These are phyloP conservation scores for Tylopilus rubrobrunneus DNA, from an alignment of 768 basidiomycete genomes.

Conservation along the genomic window DNA sequence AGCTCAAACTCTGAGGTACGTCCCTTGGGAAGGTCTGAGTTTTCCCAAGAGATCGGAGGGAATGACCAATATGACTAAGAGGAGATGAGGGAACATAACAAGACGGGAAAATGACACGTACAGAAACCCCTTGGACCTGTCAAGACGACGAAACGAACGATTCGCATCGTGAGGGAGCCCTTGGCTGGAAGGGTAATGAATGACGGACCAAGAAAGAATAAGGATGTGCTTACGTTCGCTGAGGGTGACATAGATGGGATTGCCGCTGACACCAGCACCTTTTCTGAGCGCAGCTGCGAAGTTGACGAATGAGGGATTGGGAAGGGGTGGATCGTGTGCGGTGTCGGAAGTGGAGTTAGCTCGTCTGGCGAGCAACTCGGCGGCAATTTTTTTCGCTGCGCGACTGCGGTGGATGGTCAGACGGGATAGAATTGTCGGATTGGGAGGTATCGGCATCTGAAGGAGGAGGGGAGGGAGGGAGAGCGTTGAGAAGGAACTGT, in stretches of 20 bases:
- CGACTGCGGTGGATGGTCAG: constrained; percentile 23
- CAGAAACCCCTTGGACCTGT: constrained; percentile 61
- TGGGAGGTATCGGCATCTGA: constrained; percentile 14
- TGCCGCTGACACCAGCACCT: constrained; percentile 41
- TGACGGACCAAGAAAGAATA: not conserved
- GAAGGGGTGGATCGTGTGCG: constrained; percentile 8
- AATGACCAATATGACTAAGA: constrained; percentile 73
- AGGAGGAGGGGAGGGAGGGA: constrained; percentile 18
- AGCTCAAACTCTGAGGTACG: constrained; percentile 82
- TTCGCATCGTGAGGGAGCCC: constrained; percentile 59
- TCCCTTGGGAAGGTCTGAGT: constrained; percentile 88
- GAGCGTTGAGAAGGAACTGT: constrained; percentile 53
- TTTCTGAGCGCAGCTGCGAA: constrained; percentile 39
- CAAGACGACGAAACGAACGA: constrained; percentile 59
- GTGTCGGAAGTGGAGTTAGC: constrained; percentile 8
- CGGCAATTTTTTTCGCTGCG: constrained; percentile 42
- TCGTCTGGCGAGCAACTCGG: constrained; percentile 35
- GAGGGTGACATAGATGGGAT: constrained; percentile 78
- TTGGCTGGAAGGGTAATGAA: constrained; percentile 46
- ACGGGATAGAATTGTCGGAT: constrained; percentile 1
- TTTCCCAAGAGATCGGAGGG: constrained; percentile 89
- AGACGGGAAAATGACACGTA: constrained; percentile 33
- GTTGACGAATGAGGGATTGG: constrained; percentile 39
- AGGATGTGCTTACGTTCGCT: constrained; percentile 62
- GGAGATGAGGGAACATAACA: constrained; percentile 3